Percentiles rank a stretch among this genome's conserved stretches.
Evolutionary conservation across 2,329 filamentous ascomycete genomes (phyloP).

Genomic region (Fusarium brachygibbosum): DNA sequence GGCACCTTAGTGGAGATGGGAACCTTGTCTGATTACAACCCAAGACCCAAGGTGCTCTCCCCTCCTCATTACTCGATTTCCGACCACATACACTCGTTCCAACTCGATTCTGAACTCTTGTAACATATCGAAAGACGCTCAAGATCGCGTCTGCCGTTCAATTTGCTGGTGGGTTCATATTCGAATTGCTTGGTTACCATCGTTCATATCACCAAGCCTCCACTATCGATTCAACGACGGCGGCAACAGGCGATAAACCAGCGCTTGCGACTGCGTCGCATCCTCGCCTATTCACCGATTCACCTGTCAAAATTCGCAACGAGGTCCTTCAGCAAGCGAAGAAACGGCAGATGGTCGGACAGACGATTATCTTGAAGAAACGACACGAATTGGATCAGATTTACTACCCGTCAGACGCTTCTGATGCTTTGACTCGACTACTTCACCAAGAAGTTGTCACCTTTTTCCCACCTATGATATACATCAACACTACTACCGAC

Average conservation of each 20-base stretch:
- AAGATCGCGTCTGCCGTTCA: constrained; percentile 11
- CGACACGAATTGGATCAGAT: constrained; percentile 8
- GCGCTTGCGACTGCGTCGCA: constrained; percentile 32
- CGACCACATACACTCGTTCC: constrained; percentile 37
- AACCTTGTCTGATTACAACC: constrained; percentile 34
- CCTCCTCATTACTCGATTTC: constrained; percentile 33
- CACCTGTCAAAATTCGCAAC: constrained; percentile 9
- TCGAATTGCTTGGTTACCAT: constrained; percentile 2
- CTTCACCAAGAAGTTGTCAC: constrained; percentile 8
- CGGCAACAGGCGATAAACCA: constrained; percentile 1
- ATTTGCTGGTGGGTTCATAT: constrained; percentile 4
- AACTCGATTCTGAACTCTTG: constrained; percentile 15
- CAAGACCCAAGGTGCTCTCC: constrained; percentile 29
- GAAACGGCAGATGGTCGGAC: background rate
- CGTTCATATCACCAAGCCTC: constrained; percentile 11
- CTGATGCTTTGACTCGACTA: constrained; percentile 4
- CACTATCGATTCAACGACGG: background rate
- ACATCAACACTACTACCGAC: constrained; percentile 12
- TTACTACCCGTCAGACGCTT: constrained; percentile 1
- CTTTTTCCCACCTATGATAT: constrained; percentile 27
- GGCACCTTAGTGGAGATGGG: constrained; percentile 15
- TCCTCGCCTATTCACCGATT: constrained; percentile 18
- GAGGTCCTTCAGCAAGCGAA: background rate
- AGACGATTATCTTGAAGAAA: background rate
- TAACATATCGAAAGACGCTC: constrained; percentile 13